These are phyloP conservation scores for Kwoniella mangroviensis DNA, from an alignment of 768 basidiomycete genomes.

Conservation along the genomic window DNA sequence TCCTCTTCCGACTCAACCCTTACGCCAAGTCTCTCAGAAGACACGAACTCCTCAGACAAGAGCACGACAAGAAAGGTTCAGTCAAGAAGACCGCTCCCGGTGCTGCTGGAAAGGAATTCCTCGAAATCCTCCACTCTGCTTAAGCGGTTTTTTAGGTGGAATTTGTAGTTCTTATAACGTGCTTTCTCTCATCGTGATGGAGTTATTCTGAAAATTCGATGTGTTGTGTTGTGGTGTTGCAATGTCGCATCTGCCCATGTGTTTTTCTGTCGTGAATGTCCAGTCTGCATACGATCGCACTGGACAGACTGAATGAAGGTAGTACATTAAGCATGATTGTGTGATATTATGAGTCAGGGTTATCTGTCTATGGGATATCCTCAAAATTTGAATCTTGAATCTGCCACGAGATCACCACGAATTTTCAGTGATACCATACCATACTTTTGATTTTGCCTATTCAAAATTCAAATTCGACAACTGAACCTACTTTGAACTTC, in stretches of 20 bases:
- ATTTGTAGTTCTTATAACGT: conserved; percentile 19
- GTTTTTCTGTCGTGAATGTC: too few relatives aligned
- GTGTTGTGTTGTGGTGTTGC: not conserved
- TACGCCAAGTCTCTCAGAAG: conserved; percentile 93
- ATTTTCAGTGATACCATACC: not conserved
- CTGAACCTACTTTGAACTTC: not conserved
- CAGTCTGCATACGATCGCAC: not conserved
- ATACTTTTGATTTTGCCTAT: not conserved
- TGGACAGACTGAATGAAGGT: not conserved
- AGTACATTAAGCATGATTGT: not conserved
- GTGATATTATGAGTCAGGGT: not conserved
- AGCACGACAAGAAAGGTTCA: conserved; percentile 54
- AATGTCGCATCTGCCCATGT: not conserved
- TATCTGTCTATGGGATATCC: too few relatives aligned
- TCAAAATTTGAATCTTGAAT: not conserved
- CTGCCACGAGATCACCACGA: not conserved
- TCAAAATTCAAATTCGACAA: not conserved
- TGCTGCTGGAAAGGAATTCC: conserved; percentile 82
- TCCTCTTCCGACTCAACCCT: conserved; percentile 97
- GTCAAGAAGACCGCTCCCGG: conserved; percentile 68
- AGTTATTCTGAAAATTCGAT: conserved; percentile 6
- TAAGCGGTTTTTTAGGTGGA: conserved; percentile 59
- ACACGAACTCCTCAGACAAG: conserved; percentile 68
- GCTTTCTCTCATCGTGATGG: conserved; percentile 17
- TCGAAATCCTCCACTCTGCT: conserved; percentile 80